phyloP scores from a whole-genome alignment of 495 filamentous ascomycete species.

The Letharia columbiana region DNA sequence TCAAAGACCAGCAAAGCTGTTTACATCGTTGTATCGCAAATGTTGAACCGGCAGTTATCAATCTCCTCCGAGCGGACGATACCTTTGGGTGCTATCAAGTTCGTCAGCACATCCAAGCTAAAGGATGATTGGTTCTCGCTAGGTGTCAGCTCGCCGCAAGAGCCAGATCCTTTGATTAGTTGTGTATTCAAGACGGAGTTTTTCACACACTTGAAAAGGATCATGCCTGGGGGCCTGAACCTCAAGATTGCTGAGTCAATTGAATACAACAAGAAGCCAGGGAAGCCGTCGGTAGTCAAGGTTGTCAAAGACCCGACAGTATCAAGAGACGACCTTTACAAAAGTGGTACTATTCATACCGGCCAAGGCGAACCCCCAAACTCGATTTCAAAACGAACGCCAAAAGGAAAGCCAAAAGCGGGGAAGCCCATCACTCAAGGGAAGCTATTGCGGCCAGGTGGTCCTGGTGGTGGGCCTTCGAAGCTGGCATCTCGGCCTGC shows the following conservation, averaged over 20 bases:
- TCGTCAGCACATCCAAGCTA: slow-evolving; percentile 64
- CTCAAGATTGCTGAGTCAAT: slow-evolving; percentile 77
- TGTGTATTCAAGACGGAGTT: slow-evolving; percentile 97
- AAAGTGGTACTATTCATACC: slow-evolving; percentile 85
- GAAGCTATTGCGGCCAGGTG: slow-evolving; percentile 82
- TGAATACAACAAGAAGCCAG: slow-evolving; percentile 97
- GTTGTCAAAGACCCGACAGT: slow-evolving; percentile 73
- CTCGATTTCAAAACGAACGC: slow-evolving; percentile 76
- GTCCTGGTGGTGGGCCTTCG: slow-evolving; percentile 71
- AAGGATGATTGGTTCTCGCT: slow-evolving; percentile 97
- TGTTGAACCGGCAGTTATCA: slow-evolving; percentile 71
- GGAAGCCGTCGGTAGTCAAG: slow-evolving; percentile 81
- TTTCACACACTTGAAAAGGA: slow-evolving; percentile 75
- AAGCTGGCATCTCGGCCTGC: slow-evolving; percentile 50
- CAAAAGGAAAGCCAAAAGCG: slow-evolving; percentile 72
- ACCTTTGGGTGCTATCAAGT: slow-evolving; percentile 78
- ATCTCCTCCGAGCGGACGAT: slow-evolving; percentile 76
- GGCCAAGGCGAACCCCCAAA: slow-evolving; percentile 72
- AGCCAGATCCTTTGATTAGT: slow-evolving; percentile 82
- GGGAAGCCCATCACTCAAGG: slow-evolving; percentile 85
- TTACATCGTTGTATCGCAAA: slow-evolving; percentile 75
- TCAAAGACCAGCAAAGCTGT: slow-evolving; percentile 66
- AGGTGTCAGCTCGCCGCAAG: slow-evolving; percentile 76
- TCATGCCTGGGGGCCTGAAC: slow-evolving; percentile 67
- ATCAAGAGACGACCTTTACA: slow-evolving; percentile 74